These are phyloP conservation scores for Pseudocercospora musae DNA, from an alignment of 2,329 filamentous ascomycete species.

Conservation along the genomic window DNA sequence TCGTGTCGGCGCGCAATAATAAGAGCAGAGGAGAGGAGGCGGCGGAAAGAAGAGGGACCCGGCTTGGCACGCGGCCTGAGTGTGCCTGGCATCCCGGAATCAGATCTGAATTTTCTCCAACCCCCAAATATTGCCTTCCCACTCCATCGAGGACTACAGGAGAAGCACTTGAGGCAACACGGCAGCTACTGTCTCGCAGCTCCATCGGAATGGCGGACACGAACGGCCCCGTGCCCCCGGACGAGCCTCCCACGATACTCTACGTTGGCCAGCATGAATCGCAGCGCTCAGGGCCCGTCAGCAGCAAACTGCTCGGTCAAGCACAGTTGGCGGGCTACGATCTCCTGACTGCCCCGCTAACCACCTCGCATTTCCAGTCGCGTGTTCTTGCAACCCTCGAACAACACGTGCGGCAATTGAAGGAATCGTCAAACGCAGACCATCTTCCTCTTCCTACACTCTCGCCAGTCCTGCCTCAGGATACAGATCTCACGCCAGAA, in stretches of 20 bases:
- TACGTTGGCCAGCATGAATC: conserved; percentile 75
- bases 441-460: conserved; percentile 46
- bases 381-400: conserved; percentile 63
- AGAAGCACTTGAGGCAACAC: neutral
- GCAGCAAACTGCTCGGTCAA: conserved; percentile 62
- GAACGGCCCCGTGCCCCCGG: conserved; percentile 13
- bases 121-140: neutral
- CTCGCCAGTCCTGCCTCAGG: conserved; percentile 69
- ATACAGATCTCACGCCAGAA: conserved; percentile 70
- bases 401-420: conserved; percentile 51
- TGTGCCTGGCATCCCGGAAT: neutral
- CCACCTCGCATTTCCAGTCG: conserved; percentile 67
- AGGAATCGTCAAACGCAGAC: conserved; percentile 38
- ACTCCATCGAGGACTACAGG: neutral
- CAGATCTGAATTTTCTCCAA: neutral
- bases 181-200: neutral
- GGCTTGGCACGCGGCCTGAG: neutral
- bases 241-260: conserved; percentile 51
- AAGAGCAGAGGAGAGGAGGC: neutral
- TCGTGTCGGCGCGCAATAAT: neutral
- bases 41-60: neutral
- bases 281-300: conserved; percentile 40
- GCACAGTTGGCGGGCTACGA: conserved; percentile 64
- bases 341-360: conserved; percentile 75
- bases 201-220: conserved; percentile 7